Conservation (phyloP, 768 basidiomycete species). For the Strobilomyces echinocephalus region DNA sequence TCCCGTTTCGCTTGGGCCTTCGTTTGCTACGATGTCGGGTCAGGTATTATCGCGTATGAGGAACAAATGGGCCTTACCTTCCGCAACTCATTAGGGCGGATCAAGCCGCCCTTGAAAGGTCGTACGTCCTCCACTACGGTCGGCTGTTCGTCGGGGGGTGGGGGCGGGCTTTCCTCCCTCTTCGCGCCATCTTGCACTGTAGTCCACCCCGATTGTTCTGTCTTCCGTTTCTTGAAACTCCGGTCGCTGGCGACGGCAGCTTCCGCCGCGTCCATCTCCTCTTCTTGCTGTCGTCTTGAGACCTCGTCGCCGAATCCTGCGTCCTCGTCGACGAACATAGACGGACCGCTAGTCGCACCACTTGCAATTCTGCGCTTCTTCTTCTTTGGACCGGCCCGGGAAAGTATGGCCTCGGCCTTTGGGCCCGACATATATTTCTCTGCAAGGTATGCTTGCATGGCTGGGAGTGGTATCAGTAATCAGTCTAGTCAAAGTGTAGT, state of each 20-base stretch:
- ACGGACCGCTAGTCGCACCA: conserved; percentile 21
- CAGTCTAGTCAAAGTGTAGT: not conserved
- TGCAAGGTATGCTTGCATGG: conserved; percentile 79
- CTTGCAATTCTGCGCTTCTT: conserved; percentile 55
- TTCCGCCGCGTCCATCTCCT: conserved; percentile 47
- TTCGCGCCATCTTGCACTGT: conserved; percentile 52
- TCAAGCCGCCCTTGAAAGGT: conserved; percentile 68
- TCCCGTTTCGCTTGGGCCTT: conserved; percentile 34
- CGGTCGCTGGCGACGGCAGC: conserved; percentile 72
- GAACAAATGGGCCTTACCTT: conserved; percentile 34
- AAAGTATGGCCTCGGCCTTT: conserved; percentile 91
- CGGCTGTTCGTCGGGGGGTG: conserved; percentile 66
- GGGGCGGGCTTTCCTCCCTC: conserved; percentile 48
- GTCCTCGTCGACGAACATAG: conserved; percentile 63
- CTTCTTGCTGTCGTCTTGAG: conserved; percentile 49
- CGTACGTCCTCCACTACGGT: conserved; percentile 45
- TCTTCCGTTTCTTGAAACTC: conserved; percentile 73
- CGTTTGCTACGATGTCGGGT: conserved; percentile 29
- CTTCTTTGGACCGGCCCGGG: conserved; percentile 58
- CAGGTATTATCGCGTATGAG: not conserved
- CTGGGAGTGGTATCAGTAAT: not conserved
- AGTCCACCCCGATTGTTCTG: conserved; percentile 55
- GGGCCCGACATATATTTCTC: conserved; percentile 95
- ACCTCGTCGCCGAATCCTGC: conserved; percentile 56
- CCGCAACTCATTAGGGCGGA: conserved; percentile 71